These are phyloP conservation scores for Cryptococcus sp. DNA, from an alignment of 1,284 basidiomycete species.

Conservation along the genomic window DNA sequence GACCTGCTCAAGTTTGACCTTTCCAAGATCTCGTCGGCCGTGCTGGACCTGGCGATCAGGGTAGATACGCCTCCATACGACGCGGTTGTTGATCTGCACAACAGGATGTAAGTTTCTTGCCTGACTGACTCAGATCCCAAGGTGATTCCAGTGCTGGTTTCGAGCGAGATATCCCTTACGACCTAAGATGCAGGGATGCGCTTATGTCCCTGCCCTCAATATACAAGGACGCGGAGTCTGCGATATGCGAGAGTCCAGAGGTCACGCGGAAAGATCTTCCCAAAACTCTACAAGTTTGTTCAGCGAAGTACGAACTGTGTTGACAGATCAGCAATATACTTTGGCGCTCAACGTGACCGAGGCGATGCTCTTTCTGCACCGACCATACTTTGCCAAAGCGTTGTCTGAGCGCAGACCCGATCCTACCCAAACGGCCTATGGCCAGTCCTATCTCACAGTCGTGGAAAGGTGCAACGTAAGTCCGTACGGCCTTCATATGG, in stretches of 20 bases:
- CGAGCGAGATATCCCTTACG: constrained; percentile 24
- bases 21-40: no score
- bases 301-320: no score
- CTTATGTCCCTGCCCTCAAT: constrained; percentile 8
- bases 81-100: constrained; percentile 5
- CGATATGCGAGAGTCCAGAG: background rate
- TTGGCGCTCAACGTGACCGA: constrained; percentile 29
- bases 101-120: background rate
- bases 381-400: constrained; percentile 31
- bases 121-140: constrained; percentile 9
- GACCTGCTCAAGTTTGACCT: no score
- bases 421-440: constrained; percentile 19
- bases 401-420: constrained; percentile 21
- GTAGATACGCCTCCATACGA: constrained; percentile 14
- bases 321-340: constrained; percentile 21
- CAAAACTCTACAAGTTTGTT: background rate
- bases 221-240: background rate
- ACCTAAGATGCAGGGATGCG: constrained; percentile 20
- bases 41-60: no score
- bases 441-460: constrained; percentile 24
- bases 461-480: constrained; percentile 31
- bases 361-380: constrained; percentile 24
- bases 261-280: background rate
- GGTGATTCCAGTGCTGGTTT: constrained; percentile 12
- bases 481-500: background rate